Percentiles rank a stretch among this genome's conserved stretches.
These are phyloP conservation scores for Saprolegnia diclina DNA, from an alignment of 352 stramenopile species.

Conservation along the genomic window DNA sequence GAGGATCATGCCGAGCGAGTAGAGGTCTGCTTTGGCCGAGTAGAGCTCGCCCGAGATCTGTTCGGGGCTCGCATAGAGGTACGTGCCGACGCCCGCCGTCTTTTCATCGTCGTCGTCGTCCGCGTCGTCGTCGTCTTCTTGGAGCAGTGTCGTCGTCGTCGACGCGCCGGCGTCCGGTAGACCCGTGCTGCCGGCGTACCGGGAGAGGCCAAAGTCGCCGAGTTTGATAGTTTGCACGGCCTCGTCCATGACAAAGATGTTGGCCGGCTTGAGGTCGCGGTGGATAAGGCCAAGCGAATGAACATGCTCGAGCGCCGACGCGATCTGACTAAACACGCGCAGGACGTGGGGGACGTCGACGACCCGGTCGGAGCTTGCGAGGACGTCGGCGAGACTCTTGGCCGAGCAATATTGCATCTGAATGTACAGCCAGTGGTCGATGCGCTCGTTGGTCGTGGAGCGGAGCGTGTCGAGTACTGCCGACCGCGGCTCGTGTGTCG, in stretches of 20 bases:
- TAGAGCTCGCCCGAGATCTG: slow-evolving; percentile 89
- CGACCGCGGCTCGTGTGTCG: slow-evolving; percentile 11
- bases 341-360: slow-evolving; percentile 77
- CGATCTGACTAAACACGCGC: slow-evolving; percentile 85
- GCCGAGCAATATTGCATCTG: slow-evolving; percentile 90
- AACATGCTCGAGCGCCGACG: slow-evolving; percentile 85
- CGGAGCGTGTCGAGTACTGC: slow-evolving; percentile 8
- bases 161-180: slow-evolving; percentile 25
- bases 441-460: slow-evolving; percentile 9
- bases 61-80: slow-evolving; percentile 86
- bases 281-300: slow-evolving; percentile 88
- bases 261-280: slow-evolving; percentile 88
- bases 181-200: slow-evolving; percentile 46
- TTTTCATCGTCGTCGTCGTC: slow-evolving; percentile 76
- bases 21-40: slow-evolving; percentile 88
- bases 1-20: slow-evolving; percentile 88
- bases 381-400: slow-evolving; percentile 79
- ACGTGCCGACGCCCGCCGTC: slow-evolving; percentile 84
- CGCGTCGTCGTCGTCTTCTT: slow-evolving; percentile 34
- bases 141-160: slow-evolving; percentile 52
- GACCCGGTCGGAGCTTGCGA: slow-evolving; percentile 55
- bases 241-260: slow-evolving; percentile 87
- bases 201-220: slow-evolving; percentile 85
- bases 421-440: slow-evolving; percentile 88
- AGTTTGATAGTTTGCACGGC: slow-evolving; percentile 84